Base-by-base conservation (phyloP, 768 basidiomycete genomes). In the Kwoniella mangroviensis region DNA sequence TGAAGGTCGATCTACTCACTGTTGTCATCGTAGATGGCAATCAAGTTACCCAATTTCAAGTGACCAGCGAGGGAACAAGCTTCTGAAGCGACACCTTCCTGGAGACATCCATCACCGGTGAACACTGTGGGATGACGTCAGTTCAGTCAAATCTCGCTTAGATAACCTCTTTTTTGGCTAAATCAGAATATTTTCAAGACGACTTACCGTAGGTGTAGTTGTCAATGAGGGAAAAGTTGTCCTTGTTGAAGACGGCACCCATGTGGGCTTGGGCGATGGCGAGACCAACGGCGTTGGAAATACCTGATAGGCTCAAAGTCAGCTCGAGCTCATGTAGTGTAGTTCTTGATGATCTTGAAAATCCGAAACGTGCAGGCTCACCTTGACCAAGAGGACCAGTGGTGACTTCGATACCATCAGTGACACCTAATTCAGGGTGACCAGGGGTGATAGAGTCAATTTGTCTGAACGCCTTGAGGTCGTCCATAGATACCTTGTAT, bases 1-100 rank as follows among this genome's bases (percentile, higher is more conserved):
- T 28, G 53, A 28, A 64, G n/a, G 6, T 19, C 10, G 43, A 59
- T 4, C n/a, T 22, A 85, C 91, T 79, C 83, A 93, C 92, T 91
- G 85, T 98, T 97, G 85, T 97, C 94, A 80, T 98, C 95, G 84
- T 95, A 97, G 80, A 97, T 86, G 68, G 91, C 92, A 79, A 98
- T 90, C 78, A 98, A 86, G 85, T 95, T 97, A 66, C 92, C 94
- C 52, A 98, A 88, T 82, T 94, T 90, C 77, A 97, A 87, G 85
- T 98, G 95, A 72, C 94, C 95, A 70, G 93, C 94, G 73, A 97
- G 87, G 78, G 91, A 93, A 70, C 91, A 91, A 51, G 95, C 93
- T 83, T 98, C 95, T 72, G 88, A 87, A n/a, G 94, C 88, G 74
- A 98, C 90, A 86, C 95, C 95, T 84, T 98, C 95, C 91, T 95